Evolutionary conservation across 352 stramenopile species (phyloP).

Genomic region (Phytophthora idaei): DNA sequence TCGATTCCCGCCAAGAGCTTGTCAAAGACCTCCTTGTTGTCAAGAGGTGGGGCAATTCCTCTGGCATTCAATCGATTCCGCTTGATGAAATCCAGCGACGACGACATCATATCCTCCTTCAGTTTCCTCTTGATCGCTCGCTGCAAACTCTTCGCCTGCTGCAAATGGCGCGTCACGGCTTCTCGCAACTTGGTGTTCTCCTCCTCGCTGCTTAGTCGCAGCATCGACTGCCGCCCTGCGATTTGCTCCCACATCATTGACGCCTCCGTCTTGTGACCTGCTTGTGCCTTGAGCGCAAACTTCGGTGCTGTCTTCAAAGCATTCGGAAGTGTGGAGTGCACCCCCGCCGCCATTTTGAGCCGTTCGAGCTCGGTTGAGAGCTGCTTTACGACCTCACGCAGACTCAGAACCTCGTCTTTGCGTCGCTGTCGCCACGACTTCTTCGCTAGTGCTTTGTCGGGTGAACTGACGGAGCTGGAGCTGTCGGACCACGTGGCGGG

Average conservation of each 20-base stretch:
- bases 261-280: constrained; percentile 13
- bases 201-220: constrained; percentile 19
- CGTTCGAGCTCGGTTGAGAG: constrained; percentile 20
- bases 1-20: constrained; percentile 22
- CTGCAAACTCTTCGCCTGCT: constrained; percentile 27
- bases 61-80: constrained; percentile 15
- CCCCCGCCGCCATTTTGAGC: constrained; percentile 26
- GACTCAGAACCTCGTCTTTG: constrained; percentile 28
- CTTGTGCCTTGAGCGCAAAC: constrained; percentile 1
- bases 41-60: constrained; percentile 20
- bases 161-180: constrained; percentile 15
- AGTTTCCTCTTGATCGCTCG: constrained; percentile 28
- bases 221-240: constrained; percentile 24
- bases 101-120: constrained; percentile 11
- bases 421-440: constrained; percentile 36
- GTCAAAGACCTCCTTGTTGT: constrained; percentile 29
- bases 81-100: constrained; percentile 16
- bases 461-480: constrained; percentile 6
- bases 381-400: constrained; percentile 29
- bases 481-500: constrained; percentile 18
- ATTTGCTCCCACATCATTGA: constrained; percentile 29
- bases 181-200: constrained; percentile 24
- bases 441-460: constrained; percentile 11
- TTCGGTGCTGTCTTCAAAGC: neutral
- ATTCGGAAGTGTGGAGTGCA: constrained; percentile 24